phyloP scores from a whole-genome alignment of 495 filamentous ascomycete species.

The Talaromyces thailandensis region DNA sequence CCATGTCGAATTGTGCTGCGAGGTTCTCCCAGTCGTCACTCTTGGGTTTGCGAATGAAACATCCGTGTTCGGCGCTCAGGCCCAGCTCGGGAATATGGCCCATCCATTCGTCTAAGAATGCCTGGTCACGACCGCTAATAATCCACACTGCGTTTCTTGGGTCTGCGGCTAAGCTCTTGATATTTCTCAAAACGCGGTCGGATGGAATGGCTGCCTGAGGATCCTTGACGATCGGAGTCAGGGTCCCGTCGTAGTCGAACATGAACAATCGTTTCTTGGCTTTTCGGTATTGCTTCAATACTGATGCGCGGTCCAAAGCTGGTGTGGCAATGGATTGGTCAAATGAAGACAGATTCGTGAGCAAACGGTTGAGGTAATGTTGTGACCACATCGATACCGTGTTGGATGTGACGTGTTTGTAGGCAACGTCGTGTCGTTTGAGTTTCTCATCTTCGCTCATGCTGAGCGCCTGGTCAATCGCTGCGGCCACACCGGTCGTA shows the following conservation, averaged over 20 bases:
- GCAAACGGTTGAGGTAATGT: constrained; percentile 62
- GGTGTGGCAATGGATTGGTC: constrained; percentile 71
- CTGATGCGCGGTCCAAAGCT: constrained; percentile 58
- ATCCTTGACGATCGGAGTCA: constrained; percentile 91
- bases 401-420: constrained; percentile 71
- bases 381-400: constrained; percentile 78
- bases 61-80: constrained; percentile 90
- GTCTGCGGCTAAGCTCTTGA: constrained; percentile 72
- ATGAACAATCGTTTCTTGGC: constrained; percentile 77
- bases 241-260: constrained; percentile 97
- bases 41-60: constrained; percentile 76
- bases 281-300: constrained; percentile 62
- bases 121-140: constrained; percentile 85
- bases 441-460: constrained; percentile 57
- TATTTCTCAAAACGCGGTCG: constrained; percentile 64
- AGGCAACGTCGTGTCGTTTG: constrained; percentile 46
- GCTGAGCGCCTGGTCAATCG: constrained; percentile 68
- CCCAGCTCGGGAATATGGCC: constrained; percentile 78
- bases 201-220: constrained; percentile 81
- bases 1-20: constrained; percentile 74
- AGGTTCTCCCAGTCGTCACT: constrained; percentile 74
- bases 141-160: constrained; percentile 90
- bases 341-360: constrained; percentile 68
- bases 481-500: constrained; percentile 64
- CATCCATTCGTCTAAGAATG: constrained; percentile 78